Evolutionary conservation across 2,329 filamentous ascomycete genomes (phyloP).

Genomic region (Geoglossum cookeanum): DNA sequence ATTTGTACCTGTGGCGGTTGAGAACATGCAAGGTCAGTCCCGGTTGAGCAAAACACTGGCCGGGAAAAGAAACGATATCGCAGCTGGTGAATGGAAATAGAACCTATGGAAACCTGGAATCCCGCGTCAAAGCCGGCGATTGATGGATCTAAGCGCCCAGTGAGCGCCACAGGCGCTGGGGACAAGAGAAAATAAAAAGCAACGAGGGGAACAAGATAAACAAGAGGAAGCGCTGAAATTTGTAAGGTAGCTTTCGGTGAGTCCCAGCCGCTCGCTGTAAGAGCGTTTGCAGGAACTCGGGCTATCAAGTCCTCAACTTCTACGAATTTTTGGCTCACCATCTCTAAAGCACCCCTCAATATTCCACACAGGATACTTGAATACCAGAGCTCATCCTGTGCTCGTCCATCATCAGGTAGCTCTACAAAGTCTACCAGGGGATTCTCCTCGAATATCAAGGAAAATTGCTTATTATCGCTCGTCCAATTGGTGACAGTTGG

Average conservation of each 20-base stretch:
- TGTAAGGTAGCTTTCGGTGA: neutral
- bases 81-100: neutral
- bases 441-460: constrained; percentile 89
- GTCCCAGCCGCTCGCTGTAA: neutral
- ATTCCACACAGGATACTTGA: constrained; percentile 95
- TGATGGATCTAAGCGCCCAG: neutral
- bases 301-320: constrained; percentile 1
- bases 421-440: constrained; percentile 95
- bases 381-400: constrained; percentile 96
- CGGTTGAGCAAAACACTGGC: neutral
- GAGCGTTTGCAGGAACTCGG: constrained; percentile 3
- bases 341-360: constrained; percentile 75
- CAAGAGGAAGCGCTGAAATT: neutral
- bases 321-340: constrained; percentile 39
- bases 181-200: neutral
- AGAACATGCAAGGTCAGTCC: neutral
- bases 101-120: neutral
- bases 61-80: neutral
- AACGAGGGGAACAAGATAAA: neutral
- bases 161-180: neutral
- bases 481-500: constrained; percentile 92
- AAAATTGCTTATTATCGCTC: constrained; percentile 90
- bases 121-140: neutral
- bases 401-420: constrained; percentile 81
- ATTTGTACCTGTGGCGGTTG: constrained; percentile 49